These are phyloP conservation scores for Agrocybe pediades DNA, from an alignment of 768 basidiomycete genomes.

Conservation along the genomic window DNA sequence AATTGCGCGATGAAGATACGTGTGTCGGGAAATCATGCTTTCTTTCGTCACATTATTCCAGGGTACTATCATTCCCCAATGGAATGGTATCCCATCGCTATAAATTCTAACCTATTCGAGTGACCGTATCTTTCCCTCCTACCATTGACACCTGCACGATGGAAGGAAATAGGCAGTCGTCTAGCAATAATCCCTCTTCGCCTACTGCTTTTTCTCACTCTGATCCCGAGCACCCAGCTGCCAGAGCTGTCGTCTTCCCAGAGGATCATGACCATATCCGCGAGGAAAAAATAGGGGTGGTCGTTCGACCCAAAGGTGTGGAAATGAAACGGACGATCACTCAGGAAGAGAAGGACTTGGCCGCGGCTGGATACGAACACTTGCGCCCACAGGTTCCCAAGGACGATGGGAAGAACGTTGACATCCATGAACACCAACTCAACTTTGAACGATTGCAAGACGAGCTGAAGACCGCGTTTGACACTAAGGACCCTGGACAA, in stretches of 20 bases:
- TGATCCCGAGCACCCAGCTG: constrained; percentile 32
- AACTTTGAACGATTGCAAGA: constrained; percentile 41
- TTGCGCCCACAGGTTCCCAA: constrained; percentile 44
- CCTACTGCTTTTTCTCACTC: constrained; percentile 16
- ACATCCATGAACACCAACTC: constrained; percentile 59
- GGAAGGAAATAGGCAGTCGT: constrained; percentile 21
- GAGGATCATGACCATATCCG: constrained; percentile 33
- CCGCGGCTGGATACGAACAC: constrained; percentile 70
- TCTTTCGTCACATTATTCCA: background rate
- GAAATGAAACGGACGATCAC: constrained; percentile 66
- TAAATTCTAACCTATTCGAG: background rate
- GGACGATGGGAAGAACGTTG: constrained; percentile 43
- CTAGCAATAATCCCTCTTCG: constrained; percentile 19
- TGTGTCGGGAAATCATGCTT: constrained; percentile 15
- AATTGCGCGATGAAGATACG: constrained; percentile 8
- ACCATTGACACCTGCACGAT: constrained; percentile 14
- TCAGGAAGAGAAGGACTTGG: constrained; percentile 67
- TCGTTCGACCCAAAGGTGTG: constrained; percentile 47
- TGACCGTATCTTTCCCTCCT: background rate
- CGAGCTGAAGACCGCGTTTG: constrained; percentile 49
- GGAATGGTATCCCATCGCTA: constrained; percentile 7
- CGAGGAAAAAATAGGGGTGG: constrained; percentile 38
- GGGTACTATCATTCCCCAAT: constrained; percentile 11
- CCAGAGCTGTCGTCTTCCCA: constrained; percentile 55
- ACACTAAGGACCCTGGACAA: constrained; percentile 50